These are phyloP conservation scores for Phycomyces nitens DNA, from an alignment of 192 early-diverging fungal genomes.

Conservation along the genomic window DNA sequence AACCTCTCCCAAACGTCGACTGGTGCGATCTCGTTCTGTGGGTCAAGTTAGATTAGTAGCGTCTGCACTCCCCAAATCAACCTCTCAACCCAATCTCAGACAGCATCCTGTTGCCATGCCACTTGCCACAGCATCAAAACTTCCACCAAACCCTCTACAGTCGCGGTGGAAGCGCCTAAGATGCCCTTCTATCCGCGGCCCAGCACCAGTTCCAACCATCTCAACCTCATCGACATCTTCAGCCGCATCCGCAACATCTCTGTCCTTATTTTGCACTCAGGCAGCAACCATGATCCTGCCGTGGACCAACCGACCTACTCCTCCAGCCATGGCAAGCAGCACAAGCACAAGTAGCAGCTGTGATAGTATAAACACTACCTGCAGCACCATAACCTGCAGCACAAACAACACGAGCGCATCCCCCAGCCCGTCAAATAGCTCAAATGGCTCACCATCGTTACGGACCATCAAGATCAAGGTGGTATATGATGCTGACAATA, in stretches of 20 bases:
- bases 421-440: neutral
- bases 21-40: constrained; percentile 1
- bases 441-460: neutral
- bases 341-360: neutral
- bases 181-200: constrained; percentile 5
- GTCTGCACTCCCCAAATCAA: neutral
- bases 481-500: constrained; percentile 27
- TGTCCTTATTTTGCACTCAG: constrained; percentile 26
- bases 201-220: neutral
- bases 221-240: constrained; percentile 4
- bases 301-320: neutral
- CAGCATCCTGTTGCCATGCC: neutral
- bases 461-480: constrained; percentile 20
- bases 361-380: neutral
- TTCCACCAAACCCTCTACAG: neutral
- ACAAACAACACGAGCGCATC: neutral
- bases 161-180: constrained; percentile 17
- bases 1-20: neutral
- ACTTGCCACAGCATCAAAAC: neutral
- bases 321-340: neutral
- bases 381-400: neutral
- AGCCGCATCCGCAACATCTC: neutral
- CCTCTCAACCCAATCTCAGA: neutral
- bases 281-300: constrained; percentile 17
- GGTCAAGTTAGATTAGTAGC: neutral